Percentiles rank a stretch among this genome's conserved stretches.
Conservation (phyloP, 208 protist species). For the Acanthamoeba castellanii region DNA sequence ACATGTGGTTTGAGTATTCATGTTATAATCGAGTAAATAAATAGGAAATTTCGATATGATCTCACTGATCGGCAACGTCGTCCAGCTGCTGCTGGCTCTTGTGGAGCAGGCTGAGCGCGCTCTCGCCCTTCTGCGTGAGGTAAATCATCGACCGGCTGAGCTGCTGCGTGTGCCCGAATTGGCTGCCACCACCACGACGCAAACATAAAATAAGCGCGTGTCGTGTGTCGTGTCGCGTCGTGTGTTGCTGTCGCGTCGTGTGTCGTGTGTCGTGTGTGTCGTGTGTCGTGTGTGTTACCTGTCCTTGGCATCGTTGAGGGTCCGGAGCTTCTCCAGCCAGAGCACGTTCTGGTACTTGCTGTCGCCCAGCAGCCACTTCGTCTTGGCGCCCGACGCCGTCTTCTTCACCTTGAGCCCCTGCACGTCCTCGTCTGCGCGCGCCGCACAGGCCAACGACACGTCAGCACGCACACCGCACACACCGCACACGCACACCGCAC, state of each 20-base stretch:
- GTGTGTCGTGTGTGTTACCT: background rate
- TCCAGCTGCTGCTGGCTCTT: constrained; percentile 14
- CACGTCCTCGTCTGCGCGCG: background rate
- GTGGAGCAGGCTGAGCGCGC: constrained; percentile 20
- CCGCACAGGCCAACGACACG: background rate
- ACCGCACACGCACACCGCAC: too few relatives aligned
- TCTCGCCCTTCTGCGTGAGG: constrained; percentile 49
- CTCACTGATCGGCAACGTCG: background rate
- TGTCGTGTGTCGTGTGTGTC: too few relatives aligned
- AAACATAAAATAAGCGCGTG: background rate
- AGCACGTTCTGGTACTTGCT: constrained; percentile 31
- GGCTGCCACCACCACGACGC: background rate
- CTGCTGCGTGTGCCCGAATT: constrained; percentile 8
- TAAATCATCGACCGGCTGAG: constrained; percentile 51
- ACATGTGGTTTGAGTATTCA: too few relatives aligned
- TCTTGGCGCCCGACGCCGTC: constrained; percentile 26
- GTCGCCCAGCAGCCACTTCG: constrained; percentile 40
- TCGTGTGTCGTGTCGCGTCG: background rate
- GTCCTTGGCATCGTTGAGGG: constrained; percentile 1
- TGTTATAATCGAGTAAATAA: too few relatives aligned
- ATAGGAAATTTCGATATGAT: too few relatives aligned
- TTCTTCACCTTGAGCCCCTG: constrained; percentile 58
- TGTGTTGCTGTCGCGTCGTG: too few relatives aligned
- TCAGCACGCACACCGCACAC: too few relatives aligned
- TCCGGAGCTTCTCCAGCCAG: constrained; percentile 29